These are phyloP conservation scores for Earliella scabrosa DNA, from an alignment of 1,284 basidiomycete genomes.

Conservation along the genomic window DNA sequence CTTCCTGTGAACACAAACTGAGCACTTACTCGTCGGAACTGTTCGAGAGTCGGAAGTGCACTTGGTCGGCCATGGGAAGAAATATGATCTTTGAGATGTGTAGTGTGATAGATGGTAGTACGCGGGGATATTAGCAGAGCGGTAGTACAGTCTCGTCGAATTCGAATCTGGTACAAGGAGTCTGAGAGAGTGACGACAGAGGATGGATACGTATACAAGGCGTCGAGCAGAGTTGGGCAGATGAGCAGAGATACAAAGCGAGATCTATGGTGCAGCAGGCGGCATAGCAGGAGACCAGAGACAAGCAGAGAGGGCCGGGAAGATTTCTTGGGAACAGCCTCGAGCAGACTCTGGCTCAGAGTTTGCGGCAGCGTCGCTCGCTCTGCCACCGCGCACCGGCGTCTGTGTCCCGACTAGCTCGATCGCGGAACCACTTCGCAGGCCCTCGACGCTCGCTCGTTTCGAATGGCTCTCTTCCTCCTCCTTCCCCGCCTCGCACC, in stretches of 20 bases:
- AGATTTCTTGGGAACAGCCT: conserved; percentile 15
- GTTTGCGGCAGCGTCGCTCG: conserved; percentile 5
- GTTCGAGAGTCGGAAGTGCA: conserved; percentile 20
- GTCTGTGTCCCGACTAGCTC: not conserved
- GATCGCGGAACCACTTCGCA: not conserved
- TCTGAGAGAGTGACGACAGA: conserved; percentile 2
- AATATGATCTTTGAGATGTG: not conserved
- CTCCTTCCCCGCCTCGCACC: conserved; percentile 24
- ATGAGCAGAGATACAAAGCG: conserved; percentile 20
- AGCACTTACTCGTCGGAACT: conserved; percentile 25
- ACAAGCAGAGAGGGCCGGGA: conserved; percentile 1
- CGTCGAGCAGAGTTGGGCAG: conserved; percentile 4
- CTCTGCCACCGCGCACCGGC: not conserved
- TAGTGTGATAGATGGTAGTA: not conserved
- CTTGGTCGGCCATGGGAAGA: conserved; percentile 12
- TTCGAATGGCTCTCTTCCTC: conserved; percentile 15
- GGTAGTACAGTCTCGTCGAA: conserved; percentile 12
- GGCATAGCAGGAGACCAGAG: conserved; percentile 9
- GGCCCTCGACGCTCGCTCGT: not conserved
- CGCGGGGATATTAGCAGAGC: conserved; percentile 10
- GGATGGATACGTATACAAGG: conserved; percentile 10
- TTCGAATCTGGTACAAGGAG: not conserved
- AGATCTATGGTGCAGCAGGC: conserved; percentile 15
- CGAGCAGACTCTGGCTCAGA: conserved; percentile 9
- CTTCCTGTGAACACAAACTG: not conserved